These are phyloP conservation scores for Eucalyptus sp. DNA, from an alignment of 345 rosid species.

Conservation along the genomic window DNA sequence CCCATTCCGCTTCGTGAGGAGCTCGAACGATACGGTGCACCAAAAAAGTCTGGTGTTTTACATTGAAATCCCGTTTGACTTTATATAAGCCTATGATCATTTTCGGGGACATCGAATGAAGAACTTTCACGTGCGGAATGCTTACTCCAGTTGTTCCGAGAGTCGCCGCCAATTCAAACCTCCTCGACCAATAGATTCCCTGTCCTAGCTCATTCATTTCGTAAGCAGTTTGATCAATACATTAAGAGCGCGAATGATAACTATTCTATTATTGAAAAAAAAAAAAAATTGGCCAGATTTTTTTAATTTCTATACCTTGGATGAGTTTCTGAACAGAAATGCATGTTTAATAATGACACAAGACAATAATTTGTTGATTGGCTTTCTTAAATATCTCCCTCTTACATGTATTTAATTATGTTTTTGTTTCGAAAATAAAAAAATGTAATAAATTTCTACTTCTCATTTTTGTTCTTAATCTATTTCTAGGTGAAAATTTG, in stretches of 20 bases:
- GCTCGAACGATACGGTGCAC: not conserved
- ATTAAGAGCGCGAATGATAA: accelerated
- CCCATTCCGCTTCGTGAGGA: not conserved
- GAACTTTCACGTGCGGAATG: not conserved
- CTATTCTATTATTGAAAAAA: accelerated
- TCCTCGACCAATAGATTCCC: not conserved
- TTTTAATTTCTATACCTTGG: accelerated
- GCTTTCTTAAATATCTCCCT: too few species aligned
- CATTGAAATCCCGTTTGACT: not conserved
- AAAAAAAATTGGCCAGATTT: accelerated
- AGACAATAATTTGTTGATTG: too few species aligned
- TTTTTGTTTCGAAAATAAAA: too few species aligned
- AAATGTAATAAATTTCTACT: too few species aligned
- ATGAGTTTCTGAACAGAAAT: accelerated
- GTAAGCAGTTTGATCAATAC: accelerated
- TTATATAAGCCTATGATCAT: not conserved
- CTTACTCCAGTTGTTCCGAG: not conserved
- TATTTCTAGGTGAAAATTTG: too few species aligned
- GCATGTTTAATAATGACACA: accelerated
- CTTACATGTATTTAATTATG: too few species aligned
- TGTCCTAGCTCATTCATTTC: accelerated
- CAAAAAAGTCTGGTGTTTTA: too few species aligned
- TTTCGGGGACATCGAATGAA: not conserved
- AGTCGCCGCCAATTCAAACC: not conserved
- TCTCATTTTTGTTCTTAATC: too few species aligned